Percentiles rank a stretch among this genome's conserved stretches.
Evolutionary conservation across 2,329 filamentous ascomycete genomes (phyloP).

Genomic region (Trichoderma koningiopsis): DNA sequence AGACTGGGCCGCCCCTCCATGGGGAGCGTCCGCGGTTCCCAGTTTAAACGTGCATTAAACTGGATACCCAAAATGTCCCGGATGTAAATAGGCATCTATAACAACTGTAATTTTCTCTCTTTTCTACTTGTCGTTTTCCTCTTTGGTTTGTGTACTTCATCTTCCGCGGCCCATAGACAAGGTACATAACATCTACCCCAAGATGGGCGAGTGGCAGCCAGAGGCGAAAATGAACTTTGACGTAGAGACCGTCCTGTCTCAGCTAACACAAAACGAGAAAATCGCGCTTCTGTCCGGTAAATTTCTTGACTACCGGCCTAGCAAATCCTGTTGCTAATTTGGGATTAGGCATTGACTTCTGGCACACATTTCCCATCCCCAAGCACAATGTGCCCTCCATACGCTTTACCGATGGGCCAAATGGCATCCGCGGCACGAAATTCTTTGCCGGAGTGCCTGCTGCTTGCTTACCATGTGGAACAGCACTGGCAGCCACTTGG

Average conservation of each 20-base stretch:
- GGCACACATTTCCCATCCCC: slow-evolving; percentile 9
- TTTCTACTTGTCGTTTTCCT: not conserved
- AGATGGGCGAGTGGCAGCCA: slow-evolving; percentile 8
- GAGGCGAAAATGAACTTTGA: not conserved
- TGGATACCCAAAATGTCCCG: not conserved
- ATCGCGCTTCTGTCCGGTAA: slow-evolving; percentile 10
- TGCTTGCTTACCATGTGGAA: slow-evolving; percentile 1
- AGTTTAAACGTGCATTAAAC: not conserved
- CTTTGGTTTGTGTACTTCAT: not conserved
- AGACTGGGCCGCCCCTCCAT: not conserved
- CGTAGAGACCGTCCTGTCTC: slow-evolving; percentile 4
- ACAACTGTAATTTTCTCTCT: not conserved
- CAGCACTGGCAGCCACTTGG: slow-evolving; percentile 7
- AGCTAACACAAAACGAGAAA: slow-evolving; percentile 8
- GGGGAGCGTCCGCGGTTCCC: not conserved
- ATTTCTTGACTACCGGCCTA: no score
- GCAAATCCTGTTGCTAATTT: not conserved
- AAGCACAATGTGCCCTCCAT: slow-evolving; percentile 10
- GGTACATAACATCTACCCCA: not conserved
- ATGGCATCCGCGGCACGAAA: slow-evolving; percentile 14
- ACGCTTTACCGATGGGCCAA: slow-evolving; percentile 1
- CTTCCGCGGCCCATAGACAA: not conserved
- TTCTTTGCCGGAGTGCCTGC: slow-evolving; percentile 14
- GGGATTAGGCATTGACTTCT: slow-evolving; percentile 2
- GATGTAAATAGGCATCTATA: not conserved